These are phyloP conservation scores for Begonia fuchsioides DNA, from an alignment of 306 rosid genomes.

Conservation along the genomic window DNA sequence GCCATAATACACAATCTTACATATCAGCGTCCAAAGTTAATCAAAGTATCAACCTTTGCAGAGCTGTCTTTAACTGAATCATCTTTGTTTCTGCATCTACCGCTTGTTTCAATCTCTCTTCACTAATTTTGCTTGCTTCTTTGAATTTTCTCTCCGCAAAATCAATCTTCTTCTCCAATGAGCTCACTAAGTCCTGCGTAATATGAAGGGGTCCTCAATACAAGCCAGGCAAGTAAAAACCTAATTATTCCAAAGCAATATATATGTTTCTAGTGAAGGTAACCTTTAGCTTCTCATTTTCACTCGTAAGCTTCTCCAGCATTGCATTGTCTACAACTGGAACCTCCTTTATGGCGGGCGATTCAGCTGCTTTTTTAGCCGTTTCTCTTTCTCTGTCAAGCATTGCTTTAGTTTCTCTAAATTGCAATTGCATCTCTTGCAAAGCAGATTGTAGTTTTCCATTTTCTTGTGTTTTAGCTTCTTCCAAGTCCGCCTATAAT, in stretches of 20 bases:
- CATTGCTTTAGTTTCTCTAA: slow-evolving; percentile 58
- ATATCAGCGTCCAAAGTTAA: slow-evolving; percentile 8
- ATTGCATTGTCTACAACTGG: slow-evolving; percentile 75
- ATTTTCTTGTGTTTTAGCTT: slow-evolving; percentile 82
- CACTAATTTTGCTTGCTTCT: slow-evolving; percentile 75
- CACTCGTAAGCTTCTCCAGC: slow-evolving; percentile 62
- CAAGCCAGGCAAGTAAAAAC: slow-evolving; percentile 9
- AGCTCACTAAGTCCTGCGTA: slow-evolving; percentile 70
- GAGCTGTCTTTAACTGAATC: slow-evolving; percentile 72
- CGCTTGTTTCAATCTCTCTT: slow-evolving; percentile 93
- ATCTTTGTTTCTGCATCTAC: slow-evolving; percentile 90
- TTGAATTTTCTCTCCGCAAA: slow-evolving; percentile 82
- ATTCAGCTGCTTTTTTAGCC: slow-evolving; percentile 54
- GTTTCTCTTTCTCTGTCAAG: slow-evolving; percentile 70
- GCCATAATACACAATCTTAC: not conserved
- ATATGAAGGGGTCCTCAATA: slow-evolving; percentile 14
- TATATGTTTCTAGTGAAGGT: not conserved
- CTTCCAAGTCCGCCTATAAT: slow-evolving; percentile 74
- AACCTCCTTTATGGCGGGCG: slow-evolving; percentile 75
- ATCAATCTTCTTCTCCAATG: slow-evolving; percentile 78
- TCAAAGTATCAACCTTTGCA: slow-evolving; percentile 63
- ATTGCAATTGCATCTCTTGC: slow-evolving; percentile 72
- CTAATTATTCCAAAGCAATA: not conserved
- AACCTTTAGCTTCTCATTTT: slow-evolving; percentile 98
- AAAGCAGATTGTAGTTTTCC: slow-evolving; percentile 68